Base-by-base conservation (phyloP, 2,329 filamentous ascomycete species). In the Ophiostoma triangulosporum region DNA sequence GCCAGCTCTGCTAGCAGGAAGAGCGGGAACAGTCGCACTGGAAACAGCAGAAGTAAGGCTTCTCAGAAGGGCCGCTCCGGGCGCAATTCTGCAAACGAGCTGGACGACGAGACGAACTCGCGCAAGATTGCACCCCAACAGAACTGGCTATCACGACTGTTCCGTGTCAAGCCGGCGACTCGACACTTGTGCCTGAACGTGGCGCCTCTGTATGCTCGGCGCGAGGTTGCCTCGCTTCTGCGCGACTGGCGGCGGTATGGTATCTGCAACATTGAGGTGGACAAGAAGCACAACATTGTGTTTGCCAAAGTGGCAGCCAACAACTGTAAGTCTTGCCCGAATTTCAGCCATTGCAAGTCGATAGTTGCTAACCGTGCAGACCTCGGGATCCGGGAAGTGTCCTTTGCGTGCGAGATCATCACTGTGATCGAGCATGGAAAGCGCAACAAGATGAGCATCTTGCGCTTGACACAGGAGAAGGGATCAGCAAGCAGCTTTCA, bases 401-500 rank as follows among this genome's bases (percentile, higher is more conserved):
- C 84, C 14, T 90, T 97, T 67, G 85, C 88, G 15, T 81, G 83
- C 35, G 88, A 96, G 65, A 77, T 96, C 57, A 94, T 94, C 70
- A 88, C 85, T 1, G 84, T 95, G 35, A 84, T 95, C 57, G 87
- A 95, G 69, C 86, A 93, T 63, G 87, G 87, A 48, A 83, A 80
- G 62, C 83, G 81, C 58, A 82, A 80, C 46, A 83, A 83, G 48
- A 76, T 96, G 52, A 86, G 84, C 65, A 81, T 96, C 59, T 81
- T 87, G 29, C 84, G 88, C 33, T 88, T 96, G 65, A 91, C 86
- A 1, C 90, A 96, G 64, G 88, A 93, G 64, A 83, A 83, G 55
- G 93, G 91, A n/a, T 90, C 91, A 1, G 89, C 88, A 35, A 93
- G 85, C 62, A 93, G 86, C 60, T 95, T 97, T 70, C 78, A 88